Evolutionary conservation across 306 rosid species (phyloP), one percentile per base, ranked within the genome.

Genomic region (Argentina anserina): DNA sequence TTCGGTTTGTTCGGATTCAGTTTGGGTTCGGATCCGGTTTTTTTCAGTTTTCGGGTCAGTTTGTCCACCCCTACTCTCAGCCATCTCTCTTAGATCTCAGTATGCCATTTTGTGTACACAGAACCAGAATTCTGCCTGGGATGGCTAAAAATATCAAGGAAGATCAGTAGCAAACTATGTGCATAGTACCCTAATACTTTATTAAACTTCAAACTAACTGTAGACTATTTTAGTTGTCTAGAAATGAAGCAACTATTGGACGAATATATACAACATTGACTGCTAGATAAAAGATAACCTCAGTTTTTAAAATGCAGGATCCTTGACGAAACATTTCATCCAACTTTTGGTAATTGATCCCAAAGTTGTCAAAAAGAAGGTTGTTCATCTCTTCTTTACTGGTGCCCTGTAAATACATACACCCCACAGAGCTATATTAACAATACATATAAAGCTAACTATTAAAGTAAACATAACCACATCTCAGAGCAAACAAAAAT

Each of bases 281-380:
- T 46, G 31, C 21, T 6, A 20, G 61, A 72, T 40, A 31, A 18
- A 72, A 56, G 18, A 58, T 33, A 14, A 87, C 92, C 76, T 81
- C 45, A 29, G 80, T 71, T 77, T 86, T 93, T 46, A 87, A 69
- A 75, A 90, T 74, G 85, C 89, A 90, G 3, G 98, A 86, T 65
- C 96, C 93, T 80, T 89, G 97, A n/a, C 90, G 90, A 37, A 76
- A 80, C 53, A 89, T 87, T 21, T 74, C 85, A 55, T 81, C 70
- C 53, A 89, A 49, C 31, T 88, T 86, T 60, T 82, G 86, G 66
- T 89, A 93, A 75, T 88, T 89, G 73, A 90, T 78, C 45, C 72
- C 79, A 75, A 87, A 89, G 80, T 87, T 80, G 42, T 85, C 84
- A 65, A 84, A 90, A 46, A 90, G 87, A 73, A 88, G 76, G 73